Evolutionary conservation across 2,329 filamentous ascomycete species (phyloP).

Genomic region (Basipetospora chlamydospora): DNA sequence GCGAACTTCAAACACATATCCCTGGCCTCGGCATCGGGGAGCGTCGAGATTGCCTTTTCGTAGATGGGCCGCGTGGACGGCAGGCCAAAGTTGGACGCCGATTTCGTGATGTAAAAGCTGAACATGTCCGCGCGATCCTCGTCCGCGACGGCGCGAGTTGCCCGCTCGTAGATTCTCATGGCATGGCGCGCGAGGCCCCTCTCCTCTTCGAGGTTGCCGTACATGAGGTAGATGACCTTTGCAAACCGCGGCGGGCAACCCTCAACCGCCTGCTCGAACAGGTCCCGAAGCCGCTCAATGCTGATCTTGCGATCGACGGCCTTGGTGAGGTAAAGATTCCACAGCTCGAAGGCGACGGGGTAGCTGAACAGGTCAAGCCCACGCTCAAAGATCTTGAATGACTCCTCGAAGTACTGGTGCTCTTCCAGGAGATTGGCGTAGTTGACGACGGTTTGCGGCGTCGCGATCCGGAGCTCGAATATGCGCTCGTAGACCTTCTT

Average conservation of each 20-base stretch:
- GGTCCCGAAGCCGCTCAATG: constrained; percentile 82
- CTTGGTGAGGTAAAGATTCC: constrained; percentile 96
- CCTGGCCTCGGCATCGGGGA: constrained; percentile 84
- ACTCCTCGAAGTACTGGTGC: constrained; percentile 89
- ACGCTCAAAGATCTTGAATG: constrained; percentile 93
- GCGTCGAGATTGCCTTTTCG: constrained; percentile 83
- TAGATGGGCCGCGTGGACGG: constrained; percentile 92
- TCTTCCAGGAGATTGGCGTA: constrained; percentile 94
- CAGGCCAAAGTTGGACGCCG: constrained; percentile 91
- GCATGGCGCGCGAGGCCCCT: constrained; percentile 86
- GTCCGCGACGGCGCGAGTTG: constrained; percentile 85
- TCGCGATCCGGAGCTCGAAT: constrained; percentile 94
- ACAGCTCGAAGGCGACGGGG: constrained; percentile 93
- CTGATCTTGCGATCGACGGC: constrained; percentile 91
- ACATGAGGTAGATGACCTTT: constrained; percentile 94
- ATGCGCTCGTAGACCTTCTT: constrained; percentile 92
- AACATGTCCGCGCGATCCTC: constrained; percentile 96
- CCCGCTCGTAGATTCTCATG: constrained; percentile 97
- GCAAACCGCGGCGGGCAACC: constrained; percentile 91
- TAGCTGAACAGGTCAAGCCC: constrained; percentile 97
- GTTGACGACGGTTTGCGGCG: constrained; percentile 95
- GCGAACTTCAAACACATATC: constrained; percentile 99
- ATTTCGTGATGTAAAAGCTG: constrained; percentile 98
- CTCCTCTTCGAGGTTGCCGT: constrained; percentile 92
- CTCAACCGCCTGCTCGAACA: constrained; percentile 95